These are phyloP conservation scores for Atkinsonella hypoxylon DNA, from an alignment of 2,329 filamentous ascomycete genomes.

Conservation along the genomic window DNA sequence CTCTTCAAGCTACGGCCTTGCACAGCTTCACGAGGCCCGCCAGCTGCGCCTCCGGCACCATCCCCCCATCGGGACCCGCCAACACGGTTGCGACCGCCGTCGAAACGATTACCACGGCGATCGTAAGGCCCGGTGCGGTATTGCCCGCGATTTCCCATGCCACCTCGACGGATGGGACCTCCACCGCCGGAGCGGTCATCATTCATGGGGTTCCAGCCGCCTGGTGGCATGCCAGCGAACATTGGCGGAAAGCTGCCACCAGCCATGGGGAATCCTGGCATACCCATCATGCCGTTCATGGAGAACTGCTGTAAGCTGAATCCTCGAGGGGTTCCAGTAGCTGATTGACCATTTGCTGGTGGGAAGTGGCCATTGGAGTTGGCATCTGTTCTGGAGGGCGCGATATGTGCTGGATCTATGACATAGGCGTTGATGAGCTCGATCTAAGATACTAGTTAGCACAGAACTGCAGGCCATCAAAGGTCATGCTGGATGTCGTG, in stretches of 20 bases:
- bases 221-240: slow-evolving; percentile 38
- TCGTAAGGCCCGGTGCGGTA: slow-evolving; percentile 65
- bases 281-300: slow-evolving; percentile 45
- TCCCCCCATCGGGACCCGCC: slow-evolving; percentile 57
- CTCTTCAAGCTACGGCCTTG: slow-evolving; percentile 89
- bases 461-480: background rate
- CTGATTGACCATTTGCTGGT: slow-evolving; percentile 60
- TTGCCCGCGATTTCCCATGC: slow-evolving; percentile 37
- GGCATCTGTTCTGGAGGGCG: slow-evolving; percentile 81
- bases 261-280: slow-evolving; percentile 45
- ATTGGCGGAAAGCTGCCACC: slow-evolving; percentile 38
- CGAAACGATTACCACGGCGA: slow-evolving; percentile 47
- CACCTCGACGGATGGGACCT: slow-evolving; percentile 59
- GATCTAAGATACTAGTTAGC: slow-evolving; percentile 41
- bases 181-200: slow-evolving; percentile 45
- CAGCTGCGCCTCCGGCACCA: slow-evolving; percentile 61
- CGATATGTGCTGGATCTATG: slow-evolving; percentile 86
- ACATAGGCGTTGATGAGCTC: slow-evolving; percentile 90
- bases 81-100: slow-evolving; percentile 37
- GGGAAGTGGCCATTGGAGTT: slow-evolving; percentile 96
- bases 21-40: slow-evolving; percentile 82
- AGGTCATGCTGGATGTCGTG: slow-evolving; percentile 30
- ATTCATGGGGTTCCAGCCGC: slow-evolving; percentile 37
- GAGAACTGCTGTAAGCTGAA: slow-evolving; percentile 73
- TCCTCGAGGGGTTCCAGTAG: slow-evolving; percentile 76